Evolutionary conservation across 202 grass and related monocot genomes (phyloP).

Genomic region (Cymbopogon flexuosus): DNA sequence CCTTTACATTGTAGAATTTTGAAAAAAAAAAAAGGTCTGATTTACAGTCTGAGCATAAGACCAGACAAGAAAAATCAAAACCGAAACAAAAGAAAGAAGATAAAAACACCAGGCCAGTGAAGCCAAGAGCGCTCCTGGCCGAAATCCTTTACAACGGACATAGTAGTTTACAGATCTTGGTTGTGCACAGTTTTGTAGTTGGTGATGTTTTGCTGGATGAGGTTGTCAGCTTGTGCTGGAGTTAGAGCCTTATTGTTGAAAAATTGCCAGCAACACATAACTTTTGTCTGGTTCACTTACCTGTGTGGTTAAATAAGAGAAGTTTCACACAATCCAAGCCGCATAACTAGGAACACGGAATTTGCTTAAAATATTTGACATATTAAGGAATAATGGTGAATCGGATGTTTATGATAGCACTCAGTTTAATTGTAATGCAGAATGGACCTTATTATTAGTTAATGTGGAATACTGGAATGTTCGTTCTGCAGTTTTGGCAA

Average conservation of each 20-base stretch:
- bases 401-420: background rate
- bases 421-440: background rate
- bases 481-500: constrained; percentile 53
- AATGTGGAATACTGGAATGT: background rate
- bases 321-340: background rate
- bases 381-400: background rate
- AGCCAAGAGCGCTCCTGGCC: background rate
- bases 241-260: background rate
- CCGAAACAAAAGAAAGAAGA: background rate
- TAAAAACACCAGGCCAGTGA: background rate
- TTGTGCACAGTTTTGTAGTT: background rate
- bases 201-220: background rate
- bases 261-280: background rate
- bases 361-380: background rate
- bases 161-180: background rate
- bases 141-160: background rate
- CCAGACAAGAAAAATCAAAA: background rate
- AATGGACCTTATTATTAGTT: background rate
- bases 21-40: background rate
- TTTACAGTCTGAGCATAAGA: background rate
- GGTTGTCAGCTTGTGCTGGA: background rate
- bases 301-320: background rate
- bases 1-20: background rate
- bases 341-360: background rate
- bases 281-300: background rate